Evolutionary conservation across 2,329 filamentous ascomycete species (phyloP), one percentile per base, ranked within the genome.

Genomic region (Chrysoporthe austroafricana): DNA sequence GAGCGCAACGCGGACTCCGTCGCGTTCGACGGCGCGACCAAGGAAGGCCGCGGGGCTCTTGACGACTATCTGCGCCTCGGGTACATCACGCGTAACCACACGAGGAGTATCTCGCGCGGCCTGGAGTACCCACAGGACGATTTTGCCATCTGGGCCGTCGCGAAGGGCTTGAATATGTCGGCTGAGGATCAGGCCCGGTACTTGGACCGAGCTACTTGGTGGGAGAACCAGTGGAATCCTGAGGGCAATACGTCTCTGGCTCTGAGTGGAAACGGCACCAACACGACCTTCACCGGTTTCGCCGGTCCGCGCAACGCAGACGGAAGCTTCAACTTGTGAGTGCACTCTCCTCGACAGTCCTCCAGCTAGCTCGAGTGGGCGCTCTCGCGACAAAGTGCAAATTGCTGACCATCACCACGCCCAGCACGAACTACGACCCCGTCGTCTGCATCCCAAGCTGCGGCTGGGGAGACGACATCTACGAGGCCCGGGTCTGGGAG

Each of bases 81-180:
- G 4, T 86, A 83, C 71, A 85, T 87, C 67, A 84, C 84, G 3
- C 80, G 82, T 0, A 75, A 71, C 7, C 84, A 79, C 69, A 79
- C 77, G 0, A 78, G 85, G 8, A 81, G 83, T 0, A 82, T 86
- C 1, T 83, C 80, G 1, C 76, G 84, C 1, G 83, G 83, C 0
- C 78, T 85, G 0, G 84, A 86, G 70, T 86, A 86, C 71, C 77
- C 83, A 0, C 79, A 79, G 63, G 85, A 87, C 70, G 85, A 87
- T 71, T 87, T 86, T 67, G 79, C 77, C 0, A 74, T 87, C n/a
- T 80, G 82, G 54, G 81, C 85, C 70, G 81, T 87, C 11, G 84
- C 85, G 1, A 67, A 64, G 44, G 65, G 65, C 1, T 34, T 67
- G 11, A 26, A 18, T 5, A 52, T 48, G 44, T 18, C 52, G 6